A percentile compares a stretch with the other conserved stretches of the same genome.
These are phyloP conservation scores for Epichloe sp. DNA, from an alignment of 2,329 filamentous ascomycete species.

Conservation along the genomic window DNA sequence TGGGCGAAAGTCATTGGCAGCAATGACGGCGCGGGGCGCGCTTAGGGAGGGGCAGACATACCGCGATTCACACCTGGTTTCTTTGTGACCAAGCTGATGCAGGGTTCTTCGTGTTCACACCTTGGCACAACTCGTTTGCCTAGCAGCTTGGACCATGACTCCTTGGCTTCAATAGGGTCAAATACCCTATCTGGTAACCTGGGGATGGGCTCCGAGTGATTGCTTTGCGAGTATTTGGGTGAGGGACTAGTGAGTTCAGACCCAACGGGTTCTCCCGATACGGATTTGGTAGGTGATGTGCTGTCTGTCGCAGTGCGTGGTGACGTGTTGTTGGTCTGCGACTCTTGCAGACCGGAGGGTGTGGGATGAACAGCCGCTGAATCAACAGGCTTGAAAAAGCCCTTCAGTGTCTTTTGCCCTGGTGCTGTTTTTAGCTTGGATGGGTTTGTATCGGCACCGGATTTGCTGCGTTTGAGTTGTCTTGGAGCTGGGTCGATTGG, in stretches of 20 bases:
- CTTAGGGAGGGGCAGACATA: conserved; percentile 23
- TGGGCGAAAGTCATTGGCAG: background rate
- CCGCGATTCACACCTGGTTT: conserved; percentile 77
- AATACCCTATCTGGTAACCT: conserved; percentile 31
- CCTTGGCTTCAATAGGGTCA: conserved; percentile 60
- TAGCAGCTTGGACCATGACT: conserved; percentile 78
- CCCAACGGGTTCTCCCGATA: background rate
- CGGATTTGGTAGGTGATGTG: background rate
- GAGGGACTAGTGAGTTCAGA: background rate
- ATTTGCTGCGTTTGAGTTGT: conserved; percentile 15
- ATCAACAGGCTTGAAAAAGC: conserved; percentile 57
- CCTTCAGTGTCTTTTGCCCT: conserved; percentile 50
- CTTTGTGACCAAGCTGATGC: conserved; percentile 71
- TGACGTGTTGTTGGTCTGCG: background rate
- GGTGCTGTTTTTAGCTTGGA: conserved; percentile 19
- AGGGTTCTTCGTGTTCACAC: conserved; percentile 83
- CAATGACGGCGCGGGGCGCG: too few species aligned
- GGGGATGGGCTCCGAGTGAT: background rate
- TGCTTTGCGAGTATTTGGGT: background rate
- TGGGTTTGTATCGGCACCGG: conserved; percentile 10
- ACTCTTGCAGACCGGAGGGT: background rate
- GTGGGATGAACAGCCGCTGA: conserved; percentile 1
- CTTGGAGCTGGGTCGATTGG: background rate
- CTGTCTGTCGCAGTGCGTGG: background rate
- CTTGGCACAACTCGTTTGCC: conserved; percentile 59